phyloP scores from a whole-genome alignment of 169 alveolate genomes.

The Perkinsus olseni region DNA sequence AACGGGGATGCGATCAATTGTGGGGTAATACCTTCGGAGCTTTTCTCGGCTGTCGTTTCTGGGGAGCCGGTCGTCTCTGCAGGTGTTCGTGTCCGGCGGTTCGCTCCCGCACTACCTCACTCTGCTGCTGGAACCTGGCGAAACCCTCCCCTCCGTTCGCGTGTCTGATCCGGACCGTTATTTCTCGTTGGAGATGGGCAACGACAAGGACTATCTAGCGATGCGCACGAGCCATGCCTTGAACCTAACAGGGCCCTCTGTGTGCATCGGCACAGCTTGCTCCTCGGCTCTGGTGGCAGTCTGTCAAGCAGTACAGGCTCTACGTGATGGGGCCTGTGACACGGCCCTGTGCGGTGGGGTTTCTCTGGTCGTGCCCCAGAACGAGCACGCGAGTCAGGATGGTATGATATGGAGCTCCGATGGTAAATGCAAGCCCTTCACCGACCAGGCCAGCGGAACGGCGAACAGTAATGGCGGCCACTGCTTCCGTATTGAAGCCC shows the following conservation, averaged over 20 bases:
- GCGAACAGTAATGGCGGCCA: not conserved
- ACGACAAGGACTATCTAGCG: not conserved
- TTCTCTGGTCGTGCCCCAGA: not conserved
- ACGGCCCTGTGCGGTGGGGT: not conserved
- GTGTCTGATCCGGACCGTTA: not conserved
- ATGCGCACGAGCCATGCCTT: not conserved
- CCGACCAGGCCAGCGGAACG: not conserved
- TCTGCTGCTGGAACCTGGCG: not conserved
- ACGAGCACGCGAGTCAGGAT: not conserved
- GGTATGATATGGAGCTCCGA: not conserved
- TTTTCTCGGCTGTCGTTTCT: too few species aligned
- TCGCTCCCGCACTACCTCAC: not conserved
- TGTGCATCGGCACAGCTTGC: not conserved
- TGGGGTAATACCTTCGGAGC: not conserved
- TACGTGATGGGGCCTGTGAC: not conserved
- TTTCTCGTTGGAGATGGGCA: not conserved
- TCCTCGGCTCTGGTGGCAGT: not conserved
- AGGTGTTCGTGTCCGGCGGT: not conserved
- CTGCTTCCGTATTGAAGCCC: not conserved
- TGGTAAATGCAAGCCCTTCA: not conserved
- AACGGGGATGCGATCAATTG: not conserved
- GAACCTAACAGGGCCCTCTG: not conserved
- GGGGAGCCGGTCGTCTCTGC: too few species aligned
- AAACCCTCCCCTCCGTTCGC: not conserved
- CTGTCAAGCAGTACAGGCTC: not conserved